phyloP scores from a whole-genome alignment of 768 basidiomycete species.

The Ephemerocybe angulata region DNA sequence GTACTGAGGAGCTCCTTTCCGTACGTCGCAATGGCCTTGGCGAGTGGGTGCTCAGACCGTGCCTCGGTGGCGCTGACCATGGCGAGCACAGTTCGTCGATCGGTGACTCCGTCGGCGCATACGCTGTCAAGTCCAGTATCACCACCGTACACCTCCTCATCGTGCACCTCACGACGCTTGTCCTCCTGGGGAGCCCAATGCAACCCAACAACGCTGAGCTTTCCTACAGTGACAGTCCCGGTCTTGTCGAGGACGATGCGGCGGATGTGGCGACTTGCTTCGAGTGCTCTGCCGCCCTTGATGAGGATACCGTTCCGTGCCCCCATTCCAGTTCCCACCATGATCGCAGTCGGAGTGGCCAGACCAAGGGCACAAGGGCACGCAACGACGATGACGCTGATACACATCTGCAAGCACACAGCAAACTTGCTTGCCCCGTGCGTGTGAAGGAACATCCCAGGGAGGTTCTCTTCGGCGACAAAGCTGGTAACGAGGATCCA shows the following conservation, averaged over 20 bases:
- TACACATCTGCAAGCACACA: slow-evolving; percentile 94
- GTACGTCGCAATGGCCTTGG: slow-evolving; percentile 84
- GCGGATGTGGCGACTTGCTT: slow-evolving; percentile 81
- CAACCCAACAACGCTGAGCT: slow-evolving; percentile 73
- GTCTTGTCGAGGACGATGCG: slow-evolving; percentile 94
- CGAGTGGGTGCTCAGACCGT: slow-evolving; percentile 93
- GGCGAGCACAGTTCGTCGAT: slow-evolving; percentile 60
- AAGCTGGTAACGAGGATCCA: slow-evolving; percentile 78
- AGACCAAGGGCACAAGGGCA: slow-evolving; percentile 97
- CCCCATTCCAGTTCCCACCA: slow-evolving; percentile 98
- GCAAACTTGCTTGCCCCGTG: slow-evolving; percentile 84
- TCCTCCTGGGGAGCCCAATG: slow-evolving; percentile 60
- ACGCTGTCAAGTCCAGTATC: slow-evolving; percentile 40
- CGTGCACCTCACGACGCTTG: slow-evolving; percentile 11
- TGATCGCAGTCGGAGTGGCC: slow-evolving; percentile 96
- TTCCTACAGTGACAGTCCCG: slow-evolving; percentile 95
- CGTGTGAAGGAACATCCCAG: slow-evolving; percentile 73
- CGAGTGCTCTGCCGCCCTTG: slow-evolving; percentile 93
- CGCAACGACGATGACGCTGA: slow-evolving; percentile 95
- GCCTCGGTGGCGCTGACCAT: slow-evolving; percentile 87
- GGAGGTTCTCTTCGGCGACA: slow-evolving; percentile 56
- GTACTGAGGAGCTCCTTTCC: slow-evolving; percentile 60
- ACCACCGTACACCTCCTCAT: slow-evolving; percentile 42
- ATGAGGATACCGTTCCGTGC: slow-evolving; percentile 97
- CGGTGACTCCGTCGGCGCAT: slow-evolving; percentile 62